Evolutionary conservation across 345 rosid genomes (phyloP), one percentile per base, ranked within the genome.

Genomic region (Odontarrhena argentea): DNA sequence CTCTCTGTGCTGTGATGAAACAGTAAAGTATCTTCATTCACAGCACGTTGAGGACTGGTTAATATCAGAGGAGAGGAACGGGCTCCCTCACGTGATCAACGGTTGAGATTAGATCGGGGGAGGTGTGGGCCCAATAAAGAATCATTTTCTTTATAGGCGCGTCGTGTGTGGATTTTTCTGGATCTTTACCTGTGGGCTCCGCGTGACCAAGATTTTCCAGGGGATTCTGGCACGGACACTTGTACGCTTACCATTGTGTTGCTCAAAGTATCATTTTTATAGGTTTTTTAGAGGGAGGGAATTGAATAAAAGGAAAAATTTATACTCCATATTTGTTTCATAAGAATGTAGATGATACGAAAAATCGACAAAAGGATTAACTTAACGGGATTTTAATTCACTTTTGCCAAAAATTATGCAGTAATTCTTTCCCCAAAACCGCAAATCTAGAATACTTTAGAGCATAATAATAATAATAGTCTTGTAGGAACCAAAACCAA

Each of bases 191-290:
- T 43, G 63, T 58, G 60, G 76, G 55, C 47, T 63, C 61, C 77
- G 15, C 22, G 68, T 43, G 25, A 30, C 63, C 37, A 73, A 10
- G 18, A 24, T 7, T 0, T 41, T 49, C 34, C 57, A 79, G 87
- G 60, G 57, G 80, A 9, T 72, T 76, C 83, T 7, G 12, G 77
- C 3, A 30, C 53, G 8, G 76, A 69, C 91, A 82, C 87, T 81
- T 84, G 92, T 80, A 54, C 24, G 12, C 26, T 51, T 40, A 2
- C 64, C 15, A 69, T 44, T 26, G 22, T 26, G n/a, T 5, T 18
- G 34, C 9, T 37, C 9, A n/a, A 34, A 35, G 61, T 57, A 5
- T 13, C 60, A 53, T 30, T 26, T 49, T 42, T 26, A 8, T 28
- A 22, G 59, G n/a, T 42, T 15, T 50, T 7, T 15, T 8, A 8